phyloP scores from a whole-genome alignment of 1,284 basidiomycete genomes.

The Pseudomicrostroma phylloplanum region DNA sequence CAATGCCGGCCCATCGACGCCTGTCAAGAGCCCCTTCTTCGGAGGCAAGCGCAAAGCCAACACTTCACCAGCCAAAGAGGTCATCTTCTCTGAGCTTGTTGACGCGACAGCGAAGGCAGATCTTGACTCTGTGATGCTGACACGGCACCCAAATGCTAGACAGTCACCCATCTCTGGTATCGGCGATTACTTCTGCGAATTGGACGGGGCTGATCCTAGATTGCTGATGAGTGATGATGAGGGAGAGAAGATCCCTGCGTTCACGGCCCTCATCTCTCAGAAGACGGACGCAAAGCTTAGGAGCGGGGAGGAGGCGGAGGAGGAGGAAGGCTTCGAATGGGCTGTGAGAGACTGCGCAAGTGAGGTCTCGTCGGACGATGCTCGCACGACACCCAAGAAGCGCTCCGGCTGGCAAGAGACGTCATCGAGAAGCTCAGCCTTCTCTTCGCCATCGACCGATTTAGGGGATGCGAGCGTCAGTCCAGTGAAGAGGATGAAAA shows the following conservation, averaged over 20 bases:
- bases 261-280: neutral
- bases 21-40: neutral
- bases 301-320: neutral
- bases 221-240: neutral
- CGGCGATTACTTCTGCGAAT: constrained; percentile 6
- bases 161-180: constrained; percentile 5
- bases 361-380: neutral
- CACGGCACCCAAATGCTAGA: neutral
- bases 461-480: no score
- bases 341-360: neutral
- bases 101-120: neutral
- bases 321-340: constrained; percentile 1
- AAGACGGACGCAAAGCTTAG: neutral
- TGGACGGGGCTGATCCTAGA: neutral
- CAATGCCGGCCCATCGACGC: neutral
- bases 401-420: neutral
- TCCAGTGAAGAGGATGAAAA: no score
- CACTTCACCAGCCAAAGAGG: neutral
- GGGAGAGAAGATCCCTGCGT: neutral
- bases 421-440: neutral
- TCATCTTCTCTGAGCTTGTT: neutral
- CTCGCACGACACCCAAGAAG: neutral
- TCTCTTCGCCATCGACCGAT: no score
- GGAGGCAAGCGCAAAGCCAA: neutral
- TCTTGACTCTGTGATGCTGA: neutral